A percentile compares a stretch with the other conserved stretches of the same genome.
Conservation (phyloP, 116 monocot species). For the Zostera marina region DNA sequence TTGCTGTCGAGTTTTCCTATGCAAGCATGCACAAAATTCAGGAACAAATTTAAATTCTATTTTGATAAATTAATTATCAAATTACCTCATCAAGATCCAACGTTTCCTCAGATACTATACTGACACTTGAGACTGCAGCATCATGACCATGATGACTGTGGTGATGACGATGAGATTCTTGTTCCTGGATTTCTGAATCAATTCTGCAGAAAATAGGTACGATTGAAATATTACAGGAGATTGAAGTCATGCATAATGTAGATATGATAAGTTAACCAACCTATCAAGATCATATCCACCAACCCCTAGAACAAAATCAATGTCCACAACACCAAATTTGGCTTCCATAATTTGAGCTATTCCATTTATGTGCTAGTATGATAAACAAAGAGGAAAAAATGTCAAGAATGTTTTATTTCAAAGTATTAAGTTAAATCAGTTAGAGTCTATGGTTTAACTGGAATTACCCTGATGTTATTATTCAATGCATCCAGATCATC, state of each 20-base stretch:
- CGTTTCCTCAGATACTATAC: slow-evolving; percentile 81
- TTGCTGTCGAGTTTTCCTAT: too few species aligned
- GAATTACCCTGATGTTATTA: slow-evolving; percentile 48
- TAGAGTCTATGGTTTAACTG: too few species aligned
- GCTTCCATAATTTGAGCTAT: slow-evolving; percentile 67
- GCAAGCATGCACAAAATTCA: too few species aligned
- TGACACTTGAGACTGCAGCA: slow-evolving; percentile 79
- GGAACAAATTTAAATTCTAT: background rate
- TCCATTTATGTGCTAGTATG: slow-evolving; percentile 65
- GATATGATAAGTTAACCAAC: slow-evolving; percentile 12
- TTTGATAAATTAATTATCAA: background rate
- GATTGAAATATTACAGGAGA: background rate
- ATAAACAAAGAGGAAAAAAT: slow-evolving; percentile 2
- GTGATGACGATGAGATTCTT: slow-evolving; percentile 22
- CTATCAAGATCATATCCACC: slow-evolving; percentile 95
- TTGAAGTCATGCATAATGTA: background rate
- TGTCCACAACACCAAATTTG: slow-evolving; percentile 77
- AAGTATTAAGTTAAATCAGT: background rate
- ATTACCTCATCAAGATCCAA: slow-evolving; percentile 91
- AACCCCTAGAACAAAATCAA: slow-evolving; percentile 89
- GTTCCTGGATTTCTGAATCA: slow-evolving; percentile 43
- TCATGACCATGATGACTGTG: slow-evolving; percentile 67
- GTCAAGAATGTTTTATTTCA: background rate
- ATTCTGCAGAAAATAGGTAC: slow-evolving; percentile 37
- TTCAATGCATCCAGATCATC: slow-evolving; percentile 41